These are phyloP conservation scores for Chalciporus sphaerocephalus DNA, from an alignment of 768 basidiomycete species.

Conservation along the genomic window DNA sequence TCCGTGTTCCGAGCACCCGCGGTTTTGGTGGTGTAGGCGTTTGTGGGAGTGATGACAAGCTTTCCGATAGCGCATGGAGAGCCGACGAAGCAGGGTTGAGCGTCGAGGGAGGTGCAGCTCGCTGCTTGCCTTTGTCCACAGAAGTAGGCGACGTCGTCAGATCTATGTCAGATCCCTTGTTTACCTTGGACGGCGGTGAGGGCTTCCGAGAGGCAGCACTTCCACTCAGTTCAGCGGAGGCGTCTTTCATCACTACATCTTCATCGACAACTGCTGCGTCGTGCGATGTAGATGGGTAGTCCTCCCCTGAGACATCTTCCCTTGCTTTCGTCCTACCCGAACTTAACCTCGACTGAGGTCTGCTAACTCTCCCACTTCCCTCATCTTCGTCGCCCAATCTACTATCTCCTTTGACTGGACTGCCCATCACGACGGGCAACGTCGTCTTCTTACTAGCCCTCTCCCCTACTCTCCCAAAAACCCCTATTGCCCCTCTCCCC, in stretches of 20 bases:
- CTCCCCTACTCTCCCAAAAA: constrained; percentile 22
- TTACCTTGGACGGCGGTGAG: constrained; percentile 3
- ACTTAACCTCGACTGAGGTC: neutral
- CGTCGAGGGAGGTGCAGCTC: constrained; percentile 10
- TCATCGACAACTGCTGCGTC: neutral
- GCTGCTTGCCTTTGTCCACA: constrained; percentile 23
- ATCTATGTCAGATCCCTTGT: constrained; percentile 10
- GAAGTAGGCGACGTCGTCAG: constrained; percentile 13
- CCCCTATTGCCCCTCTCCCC: constrained; percentile 14
- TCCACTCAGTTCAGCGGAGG: constrained; percentile 5
- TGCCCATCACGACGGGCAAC: constrained; percentile 42
- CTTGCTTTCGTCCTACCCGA: neutral
- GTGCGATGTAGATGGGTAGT: constrained; percentile 10
- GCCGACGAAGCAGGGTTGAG: constrained; percentile 37
- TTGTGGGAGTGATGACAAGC: constrained; percentile 48
- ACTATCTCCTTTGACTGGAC: constrained; percentile 41
- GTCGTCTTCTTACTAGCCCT: constrained; percentile 42
- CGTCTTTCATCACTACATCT: constrained; percentile 6
- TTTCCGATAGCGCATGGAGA: constrained; percentile 58
- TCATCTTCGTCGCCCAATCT: neutral
- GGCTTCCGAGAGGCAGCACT: constrained; percentile 13
- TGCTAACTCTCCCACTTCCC: neutral
- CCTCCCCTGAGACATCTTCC: neutral
- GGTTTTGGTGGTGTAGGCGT: constrained; percentile 32
- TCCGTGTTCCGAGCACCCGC: constrained; percentile 44